Percentiles rank a stretch among this genome's conserved stretches.
Evolutionary conservation across 2,329 filamentous ascomycete species (phyloP).

Genomic region (Endocalyx cinctus): DNA sequence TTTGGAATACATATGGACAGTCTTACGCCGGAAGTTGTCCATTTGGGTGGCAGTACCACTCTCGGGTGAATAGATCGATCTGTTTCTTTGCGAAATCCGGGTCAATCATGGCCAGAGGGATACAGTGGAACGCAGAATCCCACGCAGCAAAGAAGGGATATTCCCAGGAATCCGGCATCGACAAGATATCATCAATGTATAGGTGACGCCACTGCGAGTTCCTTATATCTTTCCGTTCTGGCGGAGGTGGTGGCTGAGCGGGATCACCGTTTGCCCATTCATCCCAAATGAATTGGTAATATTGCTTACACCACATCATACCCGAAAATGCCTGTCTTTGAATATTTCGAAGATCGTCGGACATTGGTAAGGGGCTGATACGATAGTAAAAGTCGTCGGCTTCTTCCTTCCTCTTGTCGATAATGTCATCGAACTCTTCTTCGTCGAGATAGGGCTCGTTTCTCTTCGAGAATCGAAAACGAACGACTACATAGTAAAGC

Average conservation of each 20-base stretch:
- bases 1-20: not conserved
- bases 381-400: slow-evolving; percentile 95
- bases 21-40: slow-evolving; percentile 83
- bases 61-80: slow-evolving; percentile 88
- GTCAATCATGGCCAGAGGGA: slow-evolving; percentile 93
- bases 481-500: slow-evolving; percentile 67
- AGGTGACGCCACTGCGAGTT: slow-evolving; percentile 93
- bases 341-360: slow-evolving; percentile 89
- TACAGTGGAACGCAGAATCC: slow-evolving; percentile 97
- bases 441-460: slow-evolving; percentile 80
- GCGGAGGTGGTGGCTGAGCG: slow-evolving; percentile 77
- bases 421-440: slow-evolving; percentile 84
- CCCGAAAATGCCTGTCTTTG: slow-evolving; percentile 91
- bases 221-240: slow-evolving; percentile 71
- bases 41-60: slow-evolving; percentile 99
- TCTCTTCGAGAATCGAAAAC: slow-evolving; percentile 79
- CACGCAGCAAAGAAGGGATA: slow-evolving; percentile 97
- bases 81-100: slow-evolving; percentile 98
- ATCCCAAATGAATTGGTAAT: slow-evolving; percentile 95
- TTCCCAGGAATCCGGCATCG: slow-evolving; percentile 98
- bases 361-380: slow-evolving; percentile 88
- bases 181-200: slow-evolving; percentile 89
- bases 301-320: slow-evolving; percentile 99
- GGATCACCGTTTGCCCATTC: slow-evolving; percentile 97
- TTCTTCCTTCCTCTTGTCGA: slow-evolving; percentile 81